These are phyloP conservation scores for Phytophthora sp. DNA, from an alignment of 352 stramenopile genomes.

Conservation along the genomic window DNA sequence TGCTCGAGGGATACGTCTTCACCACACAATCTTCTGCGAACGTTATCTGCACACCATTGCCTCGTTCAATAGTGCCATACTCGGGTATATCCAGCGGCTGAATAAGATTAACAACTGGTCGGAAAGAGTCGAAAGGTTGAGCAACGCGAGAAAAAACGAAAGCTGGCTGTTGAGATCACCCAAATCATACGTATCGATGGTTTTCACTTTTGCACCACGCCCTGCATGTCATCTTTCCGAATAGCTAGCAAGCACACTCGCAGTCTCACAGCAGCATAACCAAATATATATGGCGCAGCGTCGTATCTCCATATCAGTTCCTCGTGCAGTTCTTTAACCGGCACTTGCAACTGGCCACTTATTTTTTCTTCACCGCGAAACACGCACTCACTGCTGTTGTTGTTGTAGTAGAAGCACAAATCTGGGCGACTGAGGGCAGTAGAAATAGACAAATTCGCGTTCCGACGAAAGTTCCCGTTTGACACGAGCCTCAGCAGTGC, in stretches of 20 bases:
- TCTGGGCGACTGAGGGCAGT: slow-evolving; percentile 13
- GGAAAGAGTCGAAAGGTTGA: slow-evolving; percentile 41
- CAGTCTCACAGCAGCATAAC: slow-evolving; percentile 35
- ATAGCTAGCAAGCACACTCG: slow-evolving; percentile 32
- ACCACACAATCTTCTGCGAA: slow-evolving; percentile 21
- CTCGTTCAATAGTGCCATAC: slow-evolving; percentile 7
- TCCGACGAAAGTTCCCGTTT: slow-evolving; percentile 15
- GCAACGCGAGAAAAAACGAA: slow-evolving; percentile 34
- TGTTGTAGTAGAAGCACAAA: slow-evolving; percentile 23
- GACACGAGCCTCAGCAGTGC: background rate
- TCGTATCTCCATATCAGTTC: slow-evolving; percentile 38
- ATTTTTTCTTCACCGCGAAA: slow-evolving; percentile 28
- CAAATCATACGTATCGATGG: slow-evolving; percentile 33
- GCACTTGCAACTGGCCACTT: slow-evolving; percentile 21
- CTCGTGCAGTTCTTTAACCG: slow-evolving; percentile 28
- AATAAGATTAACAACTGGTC: slow-evolving; percentile 13
- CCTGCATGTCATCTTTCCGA: slow-evolving; percentile 7
- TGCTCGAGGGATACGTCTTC: slow-evolving; percentile 18
- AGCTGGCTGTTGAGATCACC: slow-evolving; percentile 16
- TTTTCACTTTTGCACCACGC: slow-evolving; percentile 26
- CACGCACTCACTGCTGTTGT: slow-evolving; percentile 17
- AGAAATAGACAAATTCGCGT: slow-evolving; percentile 14
- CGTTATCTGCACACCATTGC: slow-evolving; percentile 19
- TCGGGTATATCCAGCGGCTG: slow-evolving; percentile 6
- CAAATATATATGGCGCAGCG: slow-evolving; percentile 35